phyloP scores from a whole-genome alignment of 1,284 basidiomycete species.

The Moesziomyces aphidis region DNA sequence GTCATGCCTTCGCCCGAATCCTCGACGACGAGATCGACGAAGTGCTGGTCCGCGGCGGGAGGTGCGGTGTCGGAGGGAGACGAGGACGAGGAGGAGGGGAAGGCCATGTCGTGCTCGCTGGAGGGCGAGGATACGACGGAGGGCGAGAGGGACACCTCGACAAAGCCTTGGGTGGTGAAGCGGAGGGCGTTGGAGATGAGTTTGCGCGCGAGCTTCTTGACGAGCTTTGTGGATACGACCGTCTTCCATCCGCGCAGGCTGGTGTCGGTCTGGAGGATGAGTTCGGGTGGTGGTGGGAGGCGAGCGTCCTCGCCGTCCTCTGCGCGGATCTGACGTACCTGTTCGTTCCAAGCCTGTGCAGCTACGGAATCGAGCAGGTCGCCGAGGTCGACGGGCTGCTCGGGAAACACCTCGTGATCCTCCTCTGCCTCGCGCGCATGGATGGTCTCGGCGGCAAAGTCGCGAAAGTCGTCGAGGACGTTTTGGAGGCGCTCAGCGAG shows the following conservation, averaged over 20 bases:
- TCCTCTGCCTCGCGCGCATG: conserved; percentile 35
- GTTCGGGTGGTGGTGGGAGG: conserved; percentile 53
- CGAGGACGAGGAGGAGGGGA: background rate
- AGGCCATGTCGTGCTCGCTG: conserved; percentile 7
- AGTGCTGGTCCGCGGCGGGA: conserved; percentile 7
- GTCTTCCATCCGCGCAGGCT: conserved; percentile 47
- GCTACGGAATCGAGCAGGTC: conserved; percentile 42
- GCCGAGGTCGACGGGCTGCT: conserved; percentile 40
- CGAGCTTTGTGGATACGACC: conserved; percentile 21
- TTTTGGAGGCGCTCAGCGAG: conserved; percentile 41
- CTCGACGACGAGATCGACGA: conserved; percentile 44
- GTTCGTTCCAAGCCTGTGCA: conserved; percentile 35
- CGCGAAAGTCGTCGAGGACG: conserved; percentile 39
- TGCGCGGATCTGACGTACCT: conserved; percentile 47
- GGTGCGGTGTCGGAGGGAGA: background rate
- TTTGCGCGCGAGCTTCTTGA: conserved; percentile 44
- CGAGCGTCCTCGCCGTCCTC: conserved; percentile 48
- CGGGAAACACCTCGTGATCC: conserved; percentile 24
- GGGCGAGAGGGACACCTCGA: conserved; percentile 47
- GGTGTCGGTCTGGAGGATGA: conserved; percentile 51
- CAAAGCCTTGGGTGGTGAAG: conserved; percentile 51
- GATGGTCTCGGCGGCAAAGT: conserved; percentile 46
- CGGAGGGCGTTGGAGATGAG: conserved; percentile 54
- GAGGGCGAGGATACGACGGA: conserved; percentile 11
- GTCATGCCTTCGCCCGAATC: conserved; percentile 57